Evolutionary conservation across 805 yeast species (phyloP).

Genomic region (Nakazawaea laoshanensis): DNA sequence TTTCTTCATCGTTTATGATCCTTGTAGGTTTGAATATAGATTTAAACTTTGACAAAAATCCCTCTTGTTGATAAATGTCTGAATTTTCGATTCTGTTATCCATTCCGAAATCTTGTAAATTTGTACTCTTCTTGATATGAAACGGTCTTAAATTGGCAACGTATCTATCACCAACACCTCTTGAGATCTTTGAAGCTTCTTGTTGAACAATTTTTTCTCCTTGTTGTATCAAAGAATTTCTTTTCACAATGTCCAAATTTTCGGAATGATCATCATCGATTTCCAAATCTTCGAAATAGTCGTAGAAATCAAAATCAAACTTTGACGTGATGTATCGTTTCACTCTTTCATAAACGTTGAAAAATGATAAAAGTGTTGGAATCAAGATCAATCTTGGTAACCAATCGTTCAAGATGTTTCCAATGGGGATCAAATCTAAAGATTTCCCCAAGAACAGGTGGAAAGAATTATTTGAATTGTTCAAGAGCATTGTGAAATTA

Average conservation of each 20-base stretch:
- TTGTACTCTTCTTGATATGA: too few species aligned
- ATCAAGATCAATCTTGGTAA: constrained; percentile 67
- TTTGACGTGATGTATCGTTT: constrained; percentile 24
- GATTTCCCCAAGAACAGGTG: constrained; percentile 70
- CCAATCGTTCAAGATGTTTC: constrained; percentile 62
- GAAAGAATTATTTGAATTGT: constrained; percentile 33
- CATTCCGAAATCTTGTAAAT: too few species aligned
- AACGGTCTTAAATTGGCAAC: constrained; percentile 6
- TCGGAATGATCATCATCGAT: constrained; percentile 14
- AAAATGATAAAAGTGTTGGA: constrained; percentile 58
- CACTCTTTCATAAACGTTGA: constrained; percentile 59
- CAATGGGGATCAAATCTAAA: constrained; percentile 67
- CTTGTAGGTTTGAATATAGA: too few species aligned
- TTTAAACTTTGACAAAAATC: too few species aligned
- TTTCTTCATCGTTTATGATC: too few species aligned
- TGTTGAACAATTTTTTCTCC: constrained; percentile 7
- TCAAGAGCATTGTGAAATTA: constrained; percentile 62
- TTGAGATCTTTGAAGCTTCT: constrained; percentile 7
- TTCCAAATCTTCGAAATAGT: constrained; percentile 22
- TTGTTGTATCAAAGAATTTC: constrained; percentile 9
- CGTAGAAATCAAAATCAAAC: constrained; percentile 19
- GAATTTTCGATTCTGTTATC: too few species aligned
- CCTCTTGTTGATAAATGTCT: too few species aligned
- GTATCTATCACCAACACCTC: constrained; percentile 1
- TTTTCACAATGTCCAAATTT: constrained; percentile 9